Percentiles rank a stretch among this genome's conserved stretches.
Conservation (phyloP, 2,329 filamentous ascomycete genomes). For the Tympanopsis confertula region DNA sequence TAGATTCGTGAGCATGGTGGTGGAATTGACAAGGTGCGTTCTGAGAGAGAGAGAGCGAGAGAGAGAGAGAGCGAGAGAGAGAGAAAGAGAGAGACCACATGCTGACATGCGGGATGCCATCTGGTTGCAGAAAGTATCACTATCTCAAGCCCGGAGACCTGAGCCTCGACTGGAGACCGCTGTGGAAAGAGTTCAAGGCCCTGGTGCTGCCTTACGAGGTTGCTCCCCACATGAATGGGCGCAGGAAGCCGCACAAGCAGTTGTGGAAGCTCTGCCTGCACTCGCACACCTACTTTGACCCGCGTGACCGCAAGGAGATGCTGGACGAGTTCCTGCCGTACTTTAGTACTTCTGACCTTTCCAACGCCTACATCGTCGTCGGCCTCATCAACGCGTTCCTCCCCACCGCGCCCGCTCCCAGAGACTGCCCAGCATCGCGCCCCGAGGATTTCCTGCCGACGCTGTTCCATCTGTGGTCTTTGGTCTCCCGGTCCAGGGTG, state of each 20-base stretch:
- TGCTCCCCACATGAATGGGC: conserved; percentile 46
- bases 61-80: too few relatives aligned
- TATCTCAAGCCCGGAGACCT: conserved; percentile 87
- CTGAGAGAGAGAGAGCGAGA: too few relatives aligned
- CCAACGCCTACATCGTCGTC: conserved; percentile 82
- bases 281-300: conserved; percentile 85
- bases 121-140: conserved; percentile 65
- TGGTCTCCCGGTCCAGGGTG: conserved; percentile 78
- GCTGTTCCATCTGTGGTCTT: conserved; percentile 91
- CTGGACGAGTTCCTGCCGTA: conserved; percentile 70
- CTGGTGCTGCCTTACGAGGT: conserved; percentile 80
- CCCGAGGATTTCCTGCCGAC: conserved; percentile 84
- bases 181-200: conserved; percentile 85
- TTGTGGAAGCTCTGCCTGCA: conserved; percentile 88
- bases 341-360: conserved; percentile 87
- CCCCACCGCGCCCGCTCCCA: conserved; percentile 69
- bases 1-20: conserved; percentile 91
- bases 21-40: conserved; percentile 80
- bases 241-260: conserved; percentile 45
- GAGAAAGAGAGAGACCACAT: too few relatives aligned
- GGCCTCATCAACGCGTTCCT: conserved; percentile 78
- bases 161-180: conserved; percentile 80
- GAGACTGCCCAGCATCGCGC: conserved; percentile 60
- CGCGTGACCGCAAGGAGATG: conserved; percentile 71
- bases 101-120: conserved; percentile 6